Evolutionary conservation across 495 filamentous ascomycete genomes (phyloP).

Genomic region (Talaromyces wortmannii): DNA sequence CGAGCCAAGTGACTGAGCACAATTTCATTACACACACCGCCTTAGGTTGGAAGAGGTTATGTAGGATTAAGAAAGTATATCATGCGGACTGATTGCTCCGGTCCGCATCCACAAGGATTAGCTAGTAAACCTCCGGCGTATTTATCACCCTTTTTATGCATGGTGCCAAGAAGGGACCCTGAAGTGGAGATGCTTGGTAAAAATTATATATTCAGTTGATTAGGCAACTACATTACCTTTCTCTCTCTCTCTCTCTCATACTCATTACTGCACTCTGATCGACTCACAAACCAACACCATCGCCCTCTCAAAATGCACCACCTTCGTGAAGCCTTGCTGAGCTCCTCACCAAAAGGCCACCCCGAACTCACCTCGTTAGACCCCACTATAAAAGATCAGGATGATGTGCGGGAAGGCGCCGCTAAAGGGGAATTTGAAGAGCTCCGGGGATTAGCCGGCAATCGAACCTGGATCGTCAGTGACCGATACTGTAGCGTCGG

Average conservation of each 20-base stretch:
- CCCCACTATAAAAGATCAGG: conserved; percentile 2
- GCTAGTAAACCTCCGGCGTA: too few relatives aligned
- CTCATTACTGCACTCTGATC: background rate
- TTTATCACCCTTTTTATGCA: too few relatives aligned
- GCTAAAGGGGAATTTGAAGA: conserved; percentile 11
- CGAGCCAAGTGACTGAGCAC: too few relatives aligned
- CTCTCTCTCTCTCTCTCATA: background rate
- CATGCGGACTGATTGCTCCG: too few relatives aligned
- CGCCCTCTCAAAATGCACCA: conserved; percentile 6
- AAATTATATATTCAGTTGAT: too few relatives aligned
- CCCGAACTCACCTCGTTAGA: background rate
- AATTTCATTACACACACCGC: too few relatives aligned
- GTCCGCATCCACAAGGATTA: too few relatives aligned
- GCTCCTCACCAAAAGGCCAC: conserved; percentile 1
- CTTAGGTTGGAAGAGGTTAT: too few relatives aligned
- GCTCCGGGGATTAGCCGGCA: conserved; percentile 8
- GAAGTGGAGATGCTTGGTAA: too few relatives aligned
- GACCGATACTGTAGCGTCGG: conserved; percentile 12
- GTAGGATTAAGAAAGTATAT: too few relatives aligned
- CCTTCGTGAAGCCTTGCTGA: conserved; percentile 11
- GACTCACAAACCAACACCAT: background rate
- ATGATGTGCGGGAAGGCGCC: conserved; percentile 4
- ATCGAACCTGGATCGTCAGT: conserved; percentile 10
- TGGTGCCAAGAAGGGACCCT: too few relatives aligned
- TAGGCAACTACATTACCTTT: too few relatives aligned